Evolutionary conservation across 768 basidiomycete species (phyloP).

Genomic region (Terana coerulea): DNA sequence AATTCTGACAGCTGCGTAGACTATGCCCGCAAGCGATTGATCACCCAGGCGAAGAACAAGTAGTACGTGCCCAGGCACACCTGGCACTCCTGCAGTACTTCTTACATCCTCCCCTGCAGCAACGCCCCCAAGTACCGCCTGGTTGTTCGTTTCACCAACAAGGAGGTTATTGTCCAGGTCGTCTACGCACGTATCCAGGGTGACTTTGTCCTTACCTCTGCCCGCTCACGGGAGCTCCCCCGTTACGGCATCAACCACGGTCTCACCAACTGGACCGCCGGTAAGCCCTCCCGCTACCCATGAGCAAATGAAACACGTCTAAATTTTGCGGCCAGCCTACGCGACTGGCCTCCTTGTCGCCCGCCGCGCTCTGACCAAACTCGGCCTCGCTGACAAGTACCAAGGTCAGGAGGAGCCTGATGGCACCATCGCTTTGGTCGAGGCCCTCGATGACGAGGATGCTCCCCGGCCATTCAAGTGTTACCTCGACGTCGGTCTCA

Average conservation of each 20-base stretch:
- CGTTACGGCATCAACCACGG: constrained; percentile 97
- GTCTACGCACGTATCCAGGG: constrained; percentile 97
- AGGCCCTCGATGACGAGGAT: constrained; percentile 85
- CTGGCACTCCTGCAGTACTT: not conserved
- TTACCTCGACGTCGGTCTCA: constrained; percentile 98
- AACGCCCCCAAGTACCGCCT: constrained; percentile 98
- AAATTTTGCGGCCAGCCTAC: constrained; percentile 55
- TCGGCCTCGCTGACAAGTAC: constrained; percentile 97
- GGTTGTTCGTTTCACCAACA: constrained; percentile 99
- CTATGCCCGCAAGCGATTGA: constrained; percentile 96
- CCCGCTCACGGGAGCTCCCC: constrained; percentile 88
- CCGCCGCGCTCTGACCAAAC: constrained; percentile 90
- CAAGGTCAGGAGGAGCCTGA: constrained; percentile 91
- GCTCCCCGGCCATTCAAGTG: constrained; percentile 98
- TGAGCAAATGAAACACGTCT: not conserved
- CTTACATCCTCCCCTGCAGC: constrained; percentile 32
- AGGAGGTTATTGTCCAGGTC: constrained; percentile 91
- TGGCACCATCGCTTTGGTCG: constrained; percentile 79
- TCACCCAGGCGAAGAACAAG: constrained; percentile 99
- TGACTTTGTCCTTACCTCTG: constrained; percentile 88
- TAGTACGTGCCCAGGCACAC: constrained; percentile 52
- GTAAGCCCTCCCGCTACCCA: constrained; percentile 38
- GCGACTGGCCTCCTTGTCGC: constrained; percentile 95
- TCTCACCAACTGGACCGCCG: constrained; percentile 98
- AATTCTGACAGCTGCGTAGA: constrained; percentile 41